Conservation (phyloP, 192 early-diverging fungal species). For the Linnemannia elongata region DNA sequence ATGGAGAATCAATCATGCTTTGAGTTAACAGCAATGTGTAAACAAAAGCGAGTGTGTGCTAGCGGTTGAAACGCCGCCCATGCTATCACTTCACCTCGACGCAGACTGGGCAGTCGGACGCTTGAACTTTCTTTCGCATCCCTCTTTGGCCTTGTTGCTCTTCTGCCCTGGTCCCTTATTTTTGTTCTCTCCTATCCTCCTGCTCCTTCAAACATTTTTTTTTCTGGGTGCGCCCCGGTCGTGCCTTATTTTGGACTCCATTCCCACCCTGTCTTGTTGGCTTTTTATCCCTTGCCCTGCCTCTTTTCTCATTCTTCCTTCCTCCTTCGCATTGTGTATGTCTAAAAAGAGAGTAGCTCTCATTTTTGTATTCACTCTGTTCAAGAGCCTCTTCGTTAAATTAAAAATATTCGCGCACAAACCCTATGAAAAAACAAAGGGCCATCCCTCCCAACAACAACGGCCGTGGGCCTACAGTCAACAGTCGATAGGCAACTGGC, state of each 20-base stretch:
- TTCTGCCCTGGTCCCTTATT: background rate
- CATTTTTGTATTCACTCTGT: background rate
- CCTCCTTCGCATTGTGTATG: background rate
- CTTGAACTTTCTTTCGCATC: background rate
- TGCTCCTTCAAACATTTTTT: background rate
- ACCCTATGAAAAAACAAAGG: background rate
- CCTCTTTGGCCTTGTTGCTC: background rate
- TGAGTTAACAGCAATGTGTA: background rate
- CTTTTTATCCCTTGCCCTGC: conserved; percentile 5
- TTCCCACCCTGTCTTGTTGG: background rate
- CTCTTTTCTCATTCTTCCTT: too few species aligned
- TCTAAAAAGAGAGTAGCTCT: conserved; percentile 2
- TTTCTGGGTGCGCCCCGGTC: conserved; percentile 6
- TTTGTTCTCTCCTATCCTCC: background rate
- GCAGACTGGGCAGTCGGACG: background rate
- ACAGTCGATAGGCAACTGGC: background rate
- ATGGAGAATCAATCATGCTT: background rate
- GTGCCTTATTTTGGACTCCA: conserved; percentile 47
- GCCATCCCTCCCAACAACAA: background rate
- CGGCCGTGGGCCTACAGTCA: background rate
- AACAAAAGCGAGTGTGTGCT: background rate
- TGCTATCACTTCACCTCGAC: conserved; percentile 1
- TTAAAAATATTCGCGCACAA: conserved; percentile 13
- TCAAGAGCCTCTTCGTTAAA: background rate
- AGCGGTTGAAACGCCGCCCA: background rate